Evolutionary conservation across 2,329 filamentous ascomycete species (phyloP).

Genomic region (Plectosphaerella cucumerina): DNA sequence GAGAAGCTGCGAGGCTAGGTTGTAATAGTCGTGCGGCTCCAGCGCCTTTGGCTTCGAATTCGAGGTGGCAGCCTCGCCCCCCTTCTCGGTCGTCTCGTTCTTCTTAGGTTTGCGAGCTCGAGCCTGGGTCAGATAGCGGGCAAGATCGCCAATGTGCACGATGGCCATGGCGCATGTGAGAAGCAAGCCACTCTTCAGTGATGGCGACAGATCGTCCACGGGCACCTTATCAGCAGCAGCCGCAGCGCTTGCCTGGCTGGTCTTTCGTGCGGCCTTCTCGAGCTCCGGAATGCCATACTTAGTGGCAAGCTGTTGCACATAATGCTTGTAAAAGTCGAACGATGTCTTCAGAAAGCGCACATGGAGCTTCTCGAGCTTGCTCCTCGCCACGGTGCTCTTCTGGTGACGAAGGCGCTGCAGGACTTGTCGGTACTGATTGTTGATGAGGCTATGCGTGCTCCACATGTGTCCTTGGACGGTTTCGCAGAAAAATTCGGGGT

Average conservation of each 20-base stretch:
- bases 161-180: constrained; percentile 77
- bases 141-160: constrained; percentile 84
- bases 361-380: constrained; percentile 80
- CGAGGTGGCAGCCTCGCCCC: neutral
- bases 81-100: neutral
- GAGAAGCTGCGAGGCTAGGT: constrained; percentile 72
- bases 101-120: constrained; percentile 47
- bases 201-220: constrained; percentile 38
- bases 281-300: constrained; percentile 52
- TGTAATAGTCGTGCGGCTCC: constrained; percentile 62
- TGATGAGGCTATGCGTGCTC: constrained; percentile 73
- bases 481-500: constrained; percentile 62
- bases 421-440: constrained; percentile 70
- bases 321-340: constrained; percentile 83
- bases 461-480: constrained; percentile 70
- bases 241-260: constrained; percentile 22
- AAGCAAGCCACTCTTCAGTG: constrained; percentile 57
- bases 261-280: constrained; percentile 35
- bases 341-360: constrained; percentile 81
- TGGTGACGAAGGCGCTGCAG: constrained; percentile 51
- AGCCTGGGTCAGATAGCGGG: constrained; percentile 76
- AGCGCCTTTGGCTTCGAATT: neutral
- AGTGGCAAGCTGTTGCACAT: constrained; percentile 71
- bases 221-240: constrained; percentile 29
- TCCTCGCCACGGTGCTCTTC: constrained; percentile 56